Evolutionary conservation across 2,329 filamentous ascomycete genomes (phyloP), one percentile per base, ranked within the genome.

Genomic region (Coniella vitis): DNA sequence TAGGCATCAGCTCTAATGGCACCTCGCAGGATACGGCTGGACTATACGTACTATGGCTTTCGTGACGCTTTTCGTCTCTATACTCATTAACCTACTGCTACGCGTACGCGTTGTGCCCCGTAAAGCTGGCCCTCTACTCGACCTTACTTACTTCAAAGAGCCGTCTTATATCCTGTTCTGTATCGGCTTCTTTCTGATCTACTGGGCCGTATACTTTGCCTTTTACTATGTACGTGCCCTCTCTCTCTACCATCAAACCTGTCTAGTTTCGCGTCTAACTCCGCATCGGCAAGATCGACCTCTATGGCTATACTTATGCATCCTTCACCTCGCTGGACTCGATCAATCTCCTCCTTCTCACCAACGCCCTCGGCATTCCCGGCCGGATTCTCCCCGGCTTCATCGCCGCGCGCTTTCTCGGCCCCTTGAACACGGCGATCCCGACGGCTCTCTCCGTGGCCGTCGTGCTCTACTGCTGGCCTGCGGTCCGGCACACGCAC

Each of bases 121-220:
- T 19, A 71, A 61, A 52, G 61, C 62, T 9, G 72, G 73, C 1
- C 70, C 74, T 19, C 52, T 79, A 5, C 62, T 79, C 20, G 76
- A 81, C 49, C 69, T 65, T 61, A 57, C 59, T 3, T 75, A 75
- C 0, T 75, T 80, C 57, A 70, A 65, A 45, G 75, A 79, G 56
- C 52, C 61, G 2, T 64, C 73, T 0, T 81, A 76, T 44, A 38
- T 61, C 3, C 55, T 68, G n/a, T 63, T 64, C 63, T 46, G 61
- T 64, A 45, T 73, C 62, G 63, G 61, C 3, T 57, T 61, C 3
- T 69, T 68, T 31, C 45, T 68, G 21, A 57, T 44, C 29, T n/a
- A n/a, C n/a, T n/a, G n/a, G n/a, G n/a, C n/a, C n/a, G n/a, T n/a
- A n/a, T n/a, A n/a, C n/a, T n/a, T n/a, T n/a, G n/a, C n/a, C n/a